These are phyloP conservation scores for Musa itinerans DNA, from an alignment of 176 grass and related monocot genomes.

Conservation along the genomic window DNA sequence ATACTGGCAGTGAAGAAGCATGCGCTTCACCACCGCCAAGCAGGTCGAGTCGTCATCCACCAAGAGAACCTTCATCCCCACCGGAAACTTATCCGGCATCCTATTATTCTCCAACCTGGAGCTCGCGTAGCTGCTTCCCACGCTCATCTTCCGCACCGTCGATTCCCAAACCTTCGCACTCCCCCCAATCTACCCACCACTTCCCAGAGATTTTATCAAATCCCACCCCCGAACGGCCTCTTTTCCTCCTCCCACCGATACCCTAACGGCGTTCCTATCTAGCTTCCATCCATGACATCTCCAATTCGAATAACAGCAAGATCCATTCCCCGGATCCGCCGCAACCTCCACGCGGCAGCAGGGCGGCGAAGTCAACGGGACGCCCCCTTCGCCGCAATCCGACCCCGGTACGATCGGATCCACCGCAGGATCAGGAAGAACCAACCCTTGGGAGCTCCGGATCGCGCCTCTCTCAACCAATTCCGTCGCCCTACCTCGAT, in stretches of 20 bases:
- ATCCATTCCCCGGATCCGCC: not conserved
- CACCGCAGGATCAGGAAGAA: not conserved
- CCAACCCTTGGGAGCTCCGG: not conserved
- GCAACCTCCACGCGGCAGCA: not conserved
- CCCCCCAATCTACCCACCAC: not conserved
- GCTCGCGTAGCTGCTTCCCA: not conserved
- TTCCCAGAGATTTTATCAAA: not conserved
- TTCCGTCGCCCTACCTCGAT: not conserved
- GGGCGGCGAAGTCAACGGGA: not conserved
- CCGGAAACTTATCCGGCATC: slow-evolving; percentile 54
- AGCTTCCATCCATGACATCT: not conserved
- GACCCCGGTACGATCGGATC: not conserved
- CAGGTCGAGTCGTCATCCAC: slow-evolving; percentile 88
- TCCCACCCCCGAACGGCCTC: not conserved
- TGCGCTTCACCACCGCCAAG: slow-evolving; percentile 61
- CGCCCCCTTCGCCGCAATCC: not conserved
- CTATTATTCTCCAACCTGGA: slow-evolving; percentile 23
- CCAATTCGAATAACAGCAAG: not conserved
- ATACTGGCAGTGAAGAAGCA: slow-evolving; percentile 73
- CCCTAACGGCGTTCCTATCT: not conserved
- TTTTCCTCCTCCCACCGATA: not conserved
- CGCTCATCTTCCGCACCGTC: not conserved
- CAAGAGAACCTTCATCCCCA: slow-evolving; percentile 85
- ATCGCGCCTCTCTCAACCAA: not conserved
- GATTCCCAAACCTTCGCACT: not conserved